Evolutionary conservation across 129 eudicot genomes (phyloP).

Genomic region (Flaveria trinervia): DNA sequence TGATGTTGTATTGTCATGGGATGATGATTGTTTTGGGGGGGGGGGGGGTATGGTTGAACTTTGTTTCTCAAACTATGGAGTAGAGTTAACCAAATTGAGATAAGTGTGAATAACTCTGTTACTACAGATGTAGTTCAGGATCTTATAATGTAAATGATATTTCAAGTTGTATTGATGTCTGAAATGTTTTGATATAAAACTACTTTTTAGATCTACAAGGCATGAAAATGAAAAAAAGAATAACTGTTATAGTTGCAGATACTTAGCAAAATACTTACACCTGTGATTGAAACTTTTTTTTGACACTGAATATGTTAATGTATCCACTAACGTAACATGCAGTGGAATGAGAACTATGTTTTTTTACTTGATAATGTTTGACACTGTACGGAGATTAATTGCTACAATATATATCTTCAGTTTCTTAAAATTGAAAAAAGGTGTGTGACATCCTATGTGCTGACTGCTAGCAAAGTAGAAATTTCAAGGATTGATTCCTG

Average conservation of each 20-base stretch:
- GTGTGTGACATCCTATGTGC: not conserved
- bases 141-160: not conserved
- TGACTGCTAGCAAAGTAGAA: constrained; percentile 4
- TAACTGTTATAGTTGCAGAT: not conserved
- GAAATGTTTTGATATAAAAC: not conserved
- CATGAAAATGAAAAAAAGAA: not conserved
- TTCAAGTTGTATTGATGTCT: not conserved
- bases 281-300: not conserved
- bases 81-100: not conserved
- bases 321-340: not conserved
- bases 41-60: not conserved
- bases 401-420: not conserved
- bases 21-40: not conserved
- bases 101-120: not conserved
- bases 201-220: not conserved
- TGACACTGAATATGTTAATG: not conserved
- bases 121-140: not conserved
- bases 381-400: constrained; percentile 4
- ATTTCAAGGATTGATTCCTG: constrained; percentile 12
- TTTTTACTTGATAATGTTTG: constrained; percentile 13
- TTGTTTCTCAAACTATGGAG: not conserved
- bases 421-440: not conserved
- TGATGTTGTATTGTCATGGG: not conserved
- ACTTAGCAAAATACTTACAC: not conserved
- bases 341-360: constrained; percentile 9